Conservation (phyloP, 2,329 filamentous ascomycete genomes). For the Daldinia sp. region DNA sequence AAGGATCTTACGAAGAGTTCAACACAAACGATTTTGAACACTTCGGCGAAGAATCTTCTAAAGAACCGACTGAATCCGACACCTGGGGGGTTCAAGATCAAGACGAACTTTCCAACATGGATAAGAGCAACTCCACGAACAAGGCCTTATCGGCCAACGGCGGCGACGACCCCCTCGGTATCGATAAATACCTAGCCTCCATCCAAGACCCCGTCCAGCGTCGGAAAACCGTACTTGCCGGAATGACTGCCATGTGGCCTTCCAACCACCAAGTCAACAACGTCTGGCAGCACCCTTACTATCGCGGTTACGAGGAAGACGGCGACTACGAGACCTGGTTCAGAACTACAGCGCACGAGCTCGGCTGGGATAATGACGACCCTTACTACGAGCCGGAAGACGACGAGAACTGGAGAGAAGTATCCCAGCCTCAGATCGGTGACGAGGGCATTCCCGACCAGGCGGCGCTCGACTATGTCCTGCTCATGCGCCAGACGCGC, state of each 20-base stretch:
- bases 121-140: not conserved
- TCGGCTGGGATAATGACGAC: not conserved
- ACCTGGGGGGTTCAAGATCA: too few species aligned
- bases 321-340: conserved; percentile 10
- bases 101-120: not conserved
- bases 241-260: not conserved
- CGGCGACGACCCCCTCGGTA: not conserved
- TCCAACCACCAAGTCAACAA: conserved; percentile 8
- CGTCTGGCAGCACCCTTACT: not conserved
- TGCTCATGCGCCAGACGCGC: conserved; percentile 25
- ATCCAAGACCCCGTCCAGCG: not conserved
- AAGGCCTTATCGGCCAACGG: not conserved
- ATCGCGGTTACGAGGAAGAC: not conserved
- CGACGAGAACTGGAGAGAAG: conserved; percentile 14
- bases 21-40: too few species aligned
- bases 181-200: not conserved
- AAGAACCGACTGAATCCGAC: not conserved
- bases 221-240: not conserved
- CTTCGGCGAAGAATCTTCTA: not conserved
- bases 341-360: not conserved
- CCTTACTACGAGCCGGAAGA: not conserved
- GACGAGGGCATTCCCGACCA: conserved; percentile 42
- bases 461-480: conserved; percentile 34
- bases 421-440: conserved; percentile 41
- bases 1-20: too few species aligned